Conservation (phyloP, 1,139 yeast genomes). For the Candida labiduridarum region DNA sequence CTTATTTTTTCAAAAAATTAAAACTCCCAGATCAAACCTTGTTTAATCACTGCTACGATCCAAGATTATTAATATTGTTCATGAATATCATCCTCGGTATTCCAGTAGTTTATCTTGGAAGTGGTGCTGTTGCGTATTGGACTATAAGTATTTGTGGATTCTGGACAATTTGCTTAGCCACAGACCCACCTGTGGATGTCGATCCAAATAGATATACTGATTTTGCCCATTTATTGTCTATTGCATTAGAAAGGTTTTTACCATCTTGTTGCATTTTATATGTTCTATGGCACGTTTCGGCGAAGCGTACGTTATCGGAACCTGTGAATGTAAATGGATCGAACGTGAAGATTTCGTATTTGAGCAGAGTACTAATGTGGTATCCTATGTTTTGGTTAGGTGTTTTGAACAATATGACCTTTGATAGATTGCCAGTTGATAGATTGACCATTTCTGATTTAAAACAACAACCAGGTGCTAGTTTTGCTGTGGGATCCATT, state of each 20-base stretch:
- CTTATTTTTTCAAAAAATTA: constrained; percentile 57
- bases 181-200: constrained; percentile 77
- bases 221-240: constrained; percentile 63
- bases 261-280: constrained; percentile 75
- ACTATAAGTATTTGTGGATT: constrained; percentile 67
- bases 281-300: constrained; percentile 68
- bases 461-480: constrained; percentile 74
- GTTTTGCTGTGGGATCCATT: constrained; percentile 61
- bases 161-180: constrained; percentile 79
- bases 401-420: constrained; percentile 80
- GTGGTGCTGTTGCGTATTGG: constrained; percentile 66
- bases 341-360: constrained; percentile 33
- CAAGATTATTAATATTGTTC: constrained; percentile 57
- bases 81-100: constrained; percentile 61
- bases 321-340: constrained; percentile 21
- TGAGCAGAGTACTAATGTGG: constrained; percentile 67
- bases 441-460: constrained; percentile 74
- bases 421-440: constrained; percentile 87
- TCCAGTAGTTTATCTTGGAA: constrained; percentile 59
- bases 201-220: constrained; percentile 57
- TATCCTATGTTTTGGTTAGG: constrained; percentile 86
- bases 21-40: constrained; percentile 20
- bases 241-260: constrained; percentile 72
- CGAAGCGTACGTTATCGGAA: constrained; percentile 35
- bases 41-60: constrained; percentile 62